Conservation (phyloP, 768 basidiomycete species). For the Leucocoprinus sp. region DNA sequence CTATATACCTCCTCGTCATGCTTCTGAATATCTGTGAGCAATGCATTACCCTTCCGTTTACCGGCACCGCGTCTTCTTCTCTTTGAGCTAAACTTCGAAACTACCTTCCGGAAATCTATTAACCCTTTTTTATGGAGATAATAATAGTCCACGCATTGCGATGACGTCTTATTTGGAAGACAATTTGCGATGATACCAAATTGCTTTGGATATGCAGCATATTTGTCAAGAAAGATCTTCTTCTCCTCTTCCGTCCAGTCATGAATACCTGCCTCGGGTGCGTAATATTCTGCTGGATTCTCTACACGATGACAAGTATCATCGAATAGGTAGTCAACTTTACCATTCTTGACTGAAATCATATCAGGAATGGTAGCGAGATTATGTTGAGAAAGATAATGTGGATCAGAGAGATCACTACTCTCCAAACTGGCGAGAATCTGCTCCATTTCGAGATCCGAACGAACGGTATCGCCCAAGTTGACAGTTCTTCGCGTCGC, state of each 20-base stretch:
- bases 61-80: slow-evolving; percentile 52
- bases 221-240: slow-evolving; percentile 69
- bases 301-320: slow-evolving; percentile 80
- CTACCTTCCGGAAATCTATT: slow-evolving; percentile 78
- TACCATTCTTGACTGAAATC: slow-evolving; percentile 59
- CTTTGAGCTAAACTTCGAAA: slow-evolving; percentile 56
- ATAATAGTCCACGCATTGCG: slow-evolving; percentile 89
- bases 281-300: slow-evolving; percentile 73
- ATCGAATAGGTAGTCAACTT: slow-evolving; percentile 60
- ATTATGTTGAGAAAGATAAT: slow-evolving; percentile 76
- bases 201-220: slow-evolving; percentile 83
- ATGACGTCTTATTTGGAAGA: slow-evolving; percentile 75
- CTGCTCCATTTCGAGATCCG: slow-evolving; percentile 95
- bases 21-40: slow-evolving; percentile 73
- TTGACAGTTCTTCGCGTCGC: slow-evolving; percentile 72
- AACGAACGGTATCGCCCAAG: slow-evolving; percentile 83
- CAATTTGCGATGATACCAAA: slow-evolving; percentile 85
- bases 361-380: slow-evolving; percentile 88
- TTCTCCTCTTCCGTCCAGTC: slow-evolving; percentile 89
- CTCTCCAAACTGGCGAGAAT: slow-evolving; percentile 91
- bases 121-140: slow-evolving; percentile 88
- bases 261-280: slow-evolving; percentile 60
- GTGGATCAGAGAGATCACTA: slow-evolving; percentile 90
- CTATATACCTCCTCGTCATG: slow-evolving; percentile 55
- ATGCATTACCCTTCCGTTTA: slow-evolving; percentile 75